phyloP scores from a whole-genome alignment of 345 rosid genomes.

The Populus nigra region DNA sequence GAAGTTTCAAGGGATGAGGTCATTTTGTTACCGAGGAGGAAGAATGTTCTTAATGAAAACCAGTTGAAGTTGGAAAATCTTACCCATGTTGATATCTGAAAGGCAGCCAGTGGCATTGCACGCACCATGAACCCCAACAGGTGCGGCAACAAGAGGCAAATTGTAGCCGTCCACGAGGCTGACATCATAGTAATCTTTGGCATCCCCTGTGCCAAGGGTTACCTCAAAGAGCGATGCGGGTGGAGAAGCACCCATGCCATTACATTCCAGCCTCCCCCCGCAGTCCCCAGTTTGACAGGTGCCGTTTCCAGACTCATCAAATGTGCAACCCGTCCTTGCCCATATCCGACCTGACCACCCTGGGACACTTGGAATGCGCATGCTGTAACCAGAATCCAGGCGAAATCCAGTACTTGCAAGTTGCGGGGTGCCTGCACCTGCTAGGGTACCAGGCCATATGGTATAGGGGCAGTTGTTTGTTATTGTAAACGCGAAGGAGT shows the following conservation, averaged over 20 bases:
- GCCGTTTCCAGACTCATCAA: conserved; percentile 57
- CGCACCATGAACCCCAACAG: conserved; percentile 54
- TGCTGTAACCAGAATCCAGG: conserved; percentile 59
- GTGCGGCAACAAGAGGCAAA: conserved; percentile 70
- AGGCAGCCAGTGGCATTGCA: conserved; percentile 84
- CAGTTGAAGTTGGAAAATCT: conserved; percentile 3
- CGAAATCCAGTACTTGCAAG: conserved; percentile 65
- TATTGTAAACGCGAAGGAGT: conserved; percentile 53
- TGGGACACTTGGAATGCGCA: conserved; percentile 48
- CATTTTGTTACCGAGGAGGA: not conserved
- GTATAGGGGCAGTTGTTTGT: conserved; percentile 70
- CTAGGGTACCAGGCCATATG: conserved; percentile 82
- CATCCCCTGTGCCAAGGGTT: conserved; percentile 53
- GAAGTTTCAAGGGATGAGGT: not conserved
- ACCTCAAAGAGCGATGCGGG: conserved; percentile 88
- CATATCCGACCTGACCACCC: conserved; percentile 94
- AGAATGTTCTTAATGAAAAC: not conserved
- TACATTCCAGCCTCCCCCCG: conserved; percentile 73
- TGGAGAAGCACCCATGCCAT: conserved; percentile 69
- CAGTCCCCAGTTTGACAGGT: conserved; percentile 78
- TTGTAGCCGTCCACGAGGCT: conserved; percentile 87
- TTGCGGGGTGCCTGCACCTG: conserved; percentile 76
- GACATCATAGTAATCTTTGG: conserved; percentile 70
- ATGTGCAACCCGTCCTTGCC: conserved; percentile 85
- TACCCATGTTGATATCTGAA: conserved; percentile 64